A percentile compares a stretch with the other conserved stretches of the same genome.
These are phyloP conservation scores for Waltergamsia citrina DNA, from an alignment of 2,329 filamentous ascomycete genomes.

Conservation along the genomic window DNA sequence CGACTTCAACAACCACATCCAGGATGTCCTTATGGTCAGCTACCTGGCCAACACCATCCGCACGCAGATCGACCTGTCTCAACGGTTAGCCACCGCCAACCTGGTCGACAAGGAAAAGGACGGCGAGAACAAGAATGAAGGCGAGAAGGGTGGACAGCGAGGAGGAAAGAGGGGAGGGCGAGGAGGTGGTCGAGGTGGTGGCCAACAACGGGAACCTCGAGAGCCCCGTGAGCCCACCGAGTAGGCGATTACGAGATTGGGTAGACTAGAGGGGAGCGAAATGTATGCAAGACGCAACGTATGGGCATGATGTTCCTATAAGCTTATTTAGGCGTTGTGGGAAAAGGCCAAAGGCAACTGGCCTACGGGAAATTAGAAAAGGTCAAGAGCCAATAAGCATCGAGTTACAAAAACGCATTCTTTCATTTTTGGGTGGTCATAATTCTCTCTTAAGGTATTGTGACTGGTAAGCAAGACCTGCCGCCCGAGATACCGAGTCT, in stretches of 20 bases:
- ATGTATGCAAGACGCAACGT: constrained; percentile 14
- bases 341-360: constrained; percentile 21
- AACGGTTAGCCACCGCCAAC: constrained; percentile 78
- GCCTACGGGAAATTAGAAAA: constrained; percentile 5
- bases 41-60: constrained; percentile 98
- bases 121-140: constrained; percentile 36
- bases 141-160: constrained; percentile 33
- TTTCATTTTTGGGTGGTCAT: no score
- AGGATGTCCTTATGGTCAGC: constrained; percentile 95
- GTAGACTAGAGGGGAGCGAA: constrained; percentile 4
- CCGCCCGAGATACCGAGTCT: no score
- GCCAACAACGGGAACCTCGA: constrained; percentile 40
- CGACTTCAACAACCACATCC: constrained; percentile 99
- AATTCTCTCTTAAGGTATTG: no score
- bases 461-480: no score
- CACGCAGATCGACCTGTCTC: constrained; percentile 96
- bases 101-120: constrained; percentile 43
- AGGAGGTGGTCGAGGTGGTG: constrained; percentile 39
- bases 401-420: neutral
- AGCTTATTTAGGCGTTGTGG: constrained; percentile 28
- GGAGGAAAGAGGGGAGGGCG: constrained; percentile 40
- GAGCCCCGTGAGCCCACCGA: constrained; percentile 33
- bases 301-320: constrained; percentile 21
- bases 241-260: constrained; percentile 6
- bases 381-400: constrained; percentile 5